Percentiles rank a stretch among this genome's conserved stretches.
These are phyloP conservation scores for Trichosporon ovoides DNA, from an alignment of 1,284 basidiomycete genomes.

Conservation along the genomic window DNA sequence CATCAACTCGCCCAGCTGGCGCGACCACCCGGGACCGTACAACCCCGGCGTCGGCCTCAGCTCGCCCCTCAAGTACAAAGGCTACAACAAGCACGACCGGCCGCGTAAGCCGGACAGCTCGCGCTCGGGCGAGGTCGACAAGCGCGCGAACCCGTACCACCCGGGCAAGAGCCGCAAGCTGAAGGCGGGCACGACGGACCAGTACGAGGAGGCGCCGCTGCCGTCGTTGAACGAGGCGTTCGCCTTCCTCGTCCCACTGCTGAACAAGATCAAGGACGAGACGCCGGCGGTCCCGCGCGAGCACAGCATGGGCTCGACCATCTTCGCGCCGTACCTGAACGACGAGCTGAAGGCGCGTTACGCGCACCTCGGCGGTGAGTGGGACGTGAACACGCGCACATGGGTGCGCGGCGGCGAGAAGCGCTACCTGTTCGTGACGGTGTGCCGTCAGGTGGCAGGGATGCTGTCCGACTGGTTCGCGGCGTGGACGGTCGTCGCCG, in stretches of 20 bases:
- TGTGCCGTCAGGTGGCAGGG: conserved; percentile 43
- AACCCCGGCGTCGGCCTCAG: not conserved
- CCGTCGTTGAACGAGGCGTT: conserved; percentile 39
- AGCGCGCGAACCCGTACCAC: conserved; percentile 13
- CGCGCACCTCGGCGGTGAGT: conserved; percentile 33
- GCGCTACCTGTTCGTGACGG: conserved; percentile 36
- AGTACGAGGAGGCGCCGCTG: conserved; percentile 26
- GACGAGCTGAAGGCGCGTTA: conserved; percentile 33
- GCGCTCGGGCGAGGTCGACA: not conserved
- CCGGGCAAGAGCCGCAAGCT: conserved; percentile 23
- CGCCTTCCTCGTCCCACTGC: conserved; percentile 28
- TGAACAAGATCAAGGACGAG: conserved; percentile 32
- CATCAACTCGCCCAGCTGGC: not conserved
- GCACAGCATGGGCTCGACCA: conserved; percentile 34
- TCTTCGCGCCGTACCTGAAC: conserved; percentile 39
- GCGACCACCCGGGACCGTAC: conserved; percentile 1
- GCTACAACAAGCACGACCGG: conserved; percentile 3
- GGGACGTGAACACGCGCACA: conserved; percentile 25
- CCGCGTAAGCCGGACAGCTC: not conserved
- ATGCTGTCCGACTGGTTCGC: conserved; percentile 47
- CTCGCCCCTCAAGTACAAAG: not conserved
- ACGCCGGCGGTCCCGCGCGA: conserved; percentile 31
- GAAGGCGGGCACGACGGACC: conserved; percentile 20
- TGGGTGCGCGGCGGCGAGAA: conserved; percentile 28
- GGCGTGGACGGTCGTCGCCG: conserved; percentile 43